Evolutionary conservation across 192 early-diverging fungal genomes (phyloP).

Genomic region (Funneliformis geosporum): DNA sequence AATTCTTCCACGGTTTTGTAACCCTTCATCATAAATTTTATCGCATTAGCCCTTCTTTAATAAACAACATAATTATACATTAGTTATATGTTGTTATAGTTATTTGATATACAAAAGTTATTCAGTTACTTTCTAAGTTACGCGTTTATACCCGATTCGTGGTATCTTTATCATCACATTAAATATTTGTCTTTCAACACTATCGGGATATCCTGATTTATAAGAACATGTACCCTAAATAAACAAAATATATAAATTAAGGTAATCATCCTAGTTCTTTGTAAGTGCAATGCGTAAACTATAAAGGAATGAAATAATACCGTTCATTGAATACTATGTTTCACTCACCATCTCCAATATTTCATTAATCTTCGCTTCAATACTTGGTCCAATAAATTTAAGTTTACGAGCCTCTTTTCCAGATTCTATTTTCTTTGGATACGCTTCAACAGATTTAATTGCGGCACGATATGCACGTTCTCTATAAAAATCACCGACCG

Average conservation of each 20-base stretch:
- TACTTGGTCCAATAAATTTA: conserved; percentile 23
- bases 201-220: neutral
- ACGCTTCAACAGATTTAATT: conserved; percentile 8
- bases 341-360: conserved; percentile 30
- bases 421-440: conserved; percentile 23
- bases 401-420: conserved; percentile 28
- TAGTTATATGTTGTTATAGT: neutral
- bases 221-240: conserved; percentile 23
- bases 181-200: conserved; percentile 2
- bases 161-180: conserved; percentile 16
- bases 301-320: too few species aligned
- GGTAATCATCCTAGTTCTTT: too few species aligned
- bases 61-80: neutral
- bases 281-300: too few species aligned
- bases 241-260: neutral
- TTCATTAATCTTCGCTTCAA: conserved; percentile 30
- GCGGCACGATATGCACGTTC: conserved; percentile 34
- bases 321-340: neutral
- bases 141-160: conserved; percentile 19
- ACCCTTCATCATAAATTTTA: conserved; percentile 29
- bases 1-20: conserved; percentile 32
- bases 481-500: neutral
- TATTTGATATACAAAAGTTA: conserved; percentile 9
- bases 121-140: neutral
- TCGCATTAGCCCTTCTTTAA: conserved; percentile 16